Evolutionary conservation across 441 rosid species (phyloP).

Genomic region (Croton setiger): DNA sequence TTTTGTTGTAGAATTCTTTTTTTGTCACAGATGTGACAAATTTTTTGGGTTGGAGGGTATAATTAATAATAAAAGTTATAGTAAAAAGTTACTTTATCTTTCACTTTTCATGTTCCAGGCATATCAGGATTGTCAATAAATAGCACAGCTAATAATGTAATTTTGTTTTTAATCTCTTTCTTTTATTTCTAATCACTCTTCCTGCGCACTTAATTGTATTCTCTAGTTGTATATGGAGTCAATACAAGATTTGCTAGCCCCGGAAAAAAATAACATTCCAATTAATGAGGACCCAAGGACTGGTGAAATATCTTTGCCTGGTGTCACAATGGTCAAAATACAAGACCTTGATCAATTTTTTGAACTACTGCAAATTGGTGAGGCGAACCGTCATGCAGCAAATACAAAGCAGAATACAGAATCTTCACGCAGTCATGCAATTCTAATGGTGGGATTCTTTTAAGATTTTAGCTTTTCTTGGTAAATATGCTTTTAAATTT

Average conservation of each 20-base stretch:
- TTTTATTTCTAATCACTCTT: slow-evolving; percentile 2
- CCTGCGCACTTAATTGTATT: slow-evolving; percentile 16
- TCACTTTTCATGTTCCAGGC: neutral
- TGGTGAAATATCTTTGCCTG: slow-evolving; percentile 79
- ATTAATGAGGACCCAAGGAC: slow-evolving; percentile 75
- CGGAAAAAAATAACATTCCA: slow-evolving; percentile 64
- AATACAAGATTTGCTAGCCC: slow-evolving; percentile 88
- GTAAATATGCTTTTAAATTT: neutral
- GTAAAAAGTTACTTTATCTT: slow-evolving; percentile 2
- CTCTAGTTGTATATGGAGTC: slow-evolving; percentile 82
- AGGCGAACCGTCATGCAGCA: slow-evolving; percentile 80
- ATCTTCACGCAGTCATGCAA: slow-evolving; percentile 96
- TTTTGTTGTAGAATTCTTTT: too few relatives aligned
- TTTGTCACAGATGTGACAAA: too few relatives aligned
- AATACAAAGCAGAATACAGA: slow-evolving; percentile 90
- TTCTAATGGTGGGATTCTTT: slow-evolving; percentile 58
- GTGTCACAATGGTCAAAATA: slow-evolving; percentile 53
- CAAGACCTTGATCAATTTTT: slow-evolving; percentile 61
- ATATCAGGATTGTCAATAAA: neutral
- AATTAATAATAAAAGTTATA: neutral
- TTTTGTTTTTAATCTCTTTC: neutral
- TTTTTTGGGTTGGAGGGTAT: too few relatives aligned
- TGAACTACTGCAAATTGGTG: slow-evolving; percentile 76
- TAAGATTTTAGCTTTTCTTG: slow-evolving; percentile 7
- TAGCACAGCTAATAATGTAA: neutral